phyloP scores from a whole-genome alignment of 495 filamentous ascomycete species.

The Xylaria intraflava region DNA sequence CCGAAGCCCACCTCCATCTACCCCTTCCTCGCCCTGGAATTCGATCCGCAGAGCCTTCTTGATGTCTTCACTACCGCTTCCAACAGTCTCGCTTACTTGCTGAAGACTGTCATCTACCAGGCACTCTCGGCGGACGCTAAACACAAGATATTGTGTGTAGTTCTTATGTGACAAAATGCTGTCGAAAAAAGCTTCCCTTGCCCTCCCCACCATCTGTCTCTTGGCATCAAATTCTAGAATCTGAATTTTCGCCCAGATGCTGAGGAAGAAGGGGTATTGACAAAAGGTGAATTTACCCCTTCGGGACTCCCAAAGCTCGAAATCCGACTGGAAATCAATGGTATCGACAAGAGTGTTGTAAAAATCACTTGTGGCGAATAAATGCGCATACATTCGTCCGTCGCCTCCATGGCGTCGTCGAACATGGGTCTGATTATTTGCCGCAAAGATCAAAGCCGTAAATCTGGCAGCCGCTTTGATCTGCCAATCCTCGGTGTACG shows the following conservation, averaged over 20 bases:
- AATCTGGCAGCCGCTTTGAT: constrained; percentile 74
- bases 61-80: constrained; percentile 75
- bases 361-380: constrained; percentile 75
- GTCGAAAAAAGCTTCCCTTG: constrained; percentile 85
- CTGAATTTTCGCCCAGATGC: constrained; percentile 88
- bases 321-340: constrained; percentile 78
- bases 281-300: constrained; percentile 79
- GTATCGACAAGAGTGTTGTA: constrained; percentile 85
- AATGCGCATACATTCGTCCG: constrained; percentile 44
- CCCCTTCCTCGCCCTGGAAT: constrained; percentile 83
- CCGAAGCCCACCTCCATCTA: constrained; percentile 84
- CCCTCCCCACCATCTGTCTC: constrained; percentile 86
- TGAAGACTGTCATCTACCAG: constrained; percentile 86
- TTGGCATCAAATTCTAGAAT: constrained; percentile 87
- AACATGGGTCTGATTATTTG: constrained; percentile 56
- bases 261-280: constrained; percentile 90
- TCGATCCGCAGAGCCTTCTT: constrained; percentile 89
- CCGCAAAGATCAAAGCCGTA: constrained; percentile 76
- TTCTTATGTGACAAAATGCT: constrained; percentile 70
- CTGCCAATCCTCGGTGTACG: constrained; percentile 88
- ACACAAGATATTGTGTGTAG: constrained; percentile 71
- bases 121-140: constrained; percentile 79
- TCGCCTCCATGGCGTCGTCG: constrained; percentile 24
- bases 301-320: constrained; percentile 78
- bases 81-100: constrained; percentile 80